Evolutionary conservation across 1,284 basidiomycete species (phyloP).

Genomic region (Trichosporon inkin): DNA sequence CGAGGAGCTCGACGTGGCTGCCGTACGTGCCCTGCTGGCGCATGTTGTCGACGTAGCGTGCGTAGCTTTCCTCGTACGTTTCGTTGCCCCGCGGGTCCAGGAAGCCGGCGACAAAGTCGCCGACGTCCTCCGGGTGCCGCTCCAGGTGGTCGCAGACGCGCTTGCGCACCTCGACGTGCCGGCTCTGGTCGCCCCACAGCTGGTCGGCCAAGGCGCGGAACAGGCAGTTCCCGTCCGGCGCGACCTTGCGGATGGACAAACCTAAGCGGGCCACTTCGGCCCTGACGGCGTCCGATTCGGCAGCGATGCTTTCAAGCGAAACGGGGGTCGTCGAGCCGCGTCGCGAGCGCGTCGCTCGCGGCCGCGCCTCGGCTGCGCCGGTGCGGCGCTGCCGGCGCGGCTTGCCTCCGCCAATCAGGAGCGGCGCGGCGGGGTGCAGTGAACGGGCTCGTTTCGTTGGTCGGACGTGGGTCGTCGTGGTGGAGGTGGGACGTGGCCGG

Average conservation of each 20-base stretch:
- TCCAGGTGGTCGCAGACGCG: slow-evolving; percentile 44
- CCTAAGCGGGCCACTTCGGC: slow-evolving; percentile 32
- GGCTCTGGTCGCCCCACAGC: slow-evolving; percentile 40
- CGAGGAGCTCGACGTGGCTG: slow-evolving; percentile 43
- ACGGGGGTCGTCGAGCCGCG: slow-evolving; percentile 22
- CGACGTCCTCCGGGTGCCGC: slow-evolving; percentile 31
- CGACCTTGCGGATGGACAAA: slow-evolving; percentile 38
- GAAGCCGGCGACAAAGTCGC: slow-evolving; percentile 36
- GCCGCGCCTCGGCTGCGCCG: slow-evolving; percentile 1
- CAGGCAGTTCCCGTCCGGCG: slow-evolving; percentile 47
- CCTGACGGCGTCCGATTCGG: slow-evolving; percentile 28
- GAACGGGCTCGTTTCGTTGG: not conserved
- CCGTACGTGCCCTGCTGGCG: slow-evolving; percentile 40
- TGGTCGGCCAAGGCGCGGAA: slow-evolving; percentile 44
- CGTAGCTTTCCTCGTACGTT: slow-evolving; percentile 33
- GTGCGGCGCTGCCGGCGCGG: slow-evolving; percentile 2
- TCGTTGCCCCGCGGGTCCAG: slow-evolving; percentile 25
- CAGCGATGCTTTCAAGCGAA: slow-evolving; percentile 26
- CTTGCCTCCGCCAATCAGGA: slow-evolving; percentile 10
- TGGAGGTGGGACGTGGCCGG: not conserved
- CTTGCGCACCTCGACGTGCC: slow-evolving; percentile 39
- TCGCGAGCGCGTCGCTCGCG: slow-evolving; percentile 20
- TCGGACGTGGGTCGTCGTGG: not conserved
- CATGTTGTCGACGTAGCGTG: slow-evolving; percentile 40
- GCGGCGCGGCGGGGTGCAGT: not conserved